Conservation (phyloP, 2,329 filamentous ascomycete genomes). For the Aspergillus glaucus region DNA sequence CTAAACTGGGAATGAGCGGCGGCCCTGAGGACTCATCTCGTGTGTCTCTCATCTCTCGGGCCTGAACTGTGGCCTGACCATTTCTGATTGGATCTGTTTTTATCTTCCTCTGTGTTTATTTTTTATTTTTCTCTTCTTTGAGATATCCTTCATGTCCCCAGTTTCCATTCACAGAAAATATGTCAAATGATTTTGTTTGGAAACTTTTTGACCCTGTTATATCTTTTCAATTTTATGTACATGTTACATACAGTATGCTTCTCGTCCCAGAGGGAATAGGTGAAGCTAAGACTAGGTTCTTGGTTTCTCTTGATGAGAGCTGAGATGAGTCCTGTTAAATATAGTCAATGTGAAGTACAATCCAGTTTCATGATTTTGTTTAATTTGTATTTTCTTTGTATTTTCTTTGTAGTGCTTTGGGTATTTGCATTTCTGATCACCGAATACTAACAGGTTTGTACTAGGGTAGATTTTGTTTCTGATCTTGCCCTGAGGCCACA, state of each 20-base stretch:
- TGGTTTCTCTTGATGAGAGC: slow-evolving; percentile 11
- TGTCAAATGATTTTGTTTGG: not conserved
- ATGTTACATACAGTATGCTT: slow-evolving; percentile 8
- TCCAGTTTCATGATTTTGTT: not conserved
- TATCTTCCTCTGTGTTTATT: not conserved
- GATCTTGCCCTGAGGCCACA: not conserved
- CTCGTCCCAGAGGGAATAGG: slow-evolving; percentile 10
- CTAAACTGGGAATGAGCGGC: not conserved
- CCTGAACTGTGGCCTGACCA: not conserved
- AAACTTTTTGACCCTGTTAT: not conserved
- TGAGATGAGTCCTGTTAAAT: slow-evolving; percentile 8
- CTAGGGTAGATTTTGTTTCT: not conserved
- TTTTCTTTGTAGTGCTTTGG: not conserved
- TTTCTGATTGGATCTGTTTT: not conserved
- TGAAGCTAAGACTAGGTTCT: slow-evolving; percentile 4
- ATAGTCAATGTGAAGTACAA: slow-evolving; percentile 8
- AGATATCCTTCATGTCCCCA: not conserved
- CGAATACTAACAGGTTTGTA: not conserved
- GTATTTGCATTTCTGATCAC: no score
- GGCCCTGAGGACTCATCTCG: not conserved
- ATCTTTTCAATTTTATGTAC: slow-evolving; percentile 10
- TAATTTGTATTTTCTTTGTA: not conserved
- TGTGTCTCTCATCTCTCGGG: not conserved
- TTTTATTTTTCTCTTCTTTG: not conserved
- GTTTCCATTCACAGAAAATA: not conserved